Evolutionary conservation across 768 basidiomycete genomes (phyloP), one percentile per base, ranked within the genome.

Genomic region (Phylloporus sp.): DNA sequence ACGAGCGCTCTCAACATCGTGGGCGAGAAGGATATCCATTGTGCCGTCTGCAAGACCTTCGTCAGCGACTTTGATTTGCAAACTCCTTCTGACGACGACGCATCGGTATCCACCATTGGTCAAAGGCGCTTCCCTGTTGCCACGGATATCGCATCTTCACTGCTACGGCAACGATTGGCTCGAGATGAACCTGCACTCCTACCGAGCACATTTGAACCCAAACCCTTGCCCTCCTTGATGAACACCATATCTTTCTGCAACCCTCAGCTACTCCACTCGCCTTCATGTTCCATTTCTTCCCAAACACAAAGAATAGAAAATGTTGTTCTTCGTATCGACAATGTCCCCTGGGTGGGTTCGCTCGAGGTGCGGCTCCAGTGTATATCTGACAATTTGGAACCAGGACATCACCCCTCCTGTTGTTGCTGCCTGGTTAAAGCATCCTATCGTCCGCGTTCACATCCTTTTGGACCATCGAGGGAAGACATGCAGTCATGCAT

Each of bases 1-100:
- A 93, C 91, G 1, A 90, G 88, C 45, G 87, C 88, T 8, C 74
- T 93, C 46, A 93, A 93, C 58, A 92, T 92, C 46, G 91, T 91
- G 16, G 90, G 90, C 7, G 90, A 93, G 68, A 92, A 91, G 64
- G 86, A 88, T 52, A 88, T 92, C 80, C 80, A 84, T 53, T 93
- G 91, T 55, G 85, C 87, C 16, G 85, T 89, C 27, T 93, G 90
- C 70, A 84, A 84, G 59, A 68, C 67, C 35, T 78, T 80, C 29
- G 88, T 92, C 20, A 75, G 73, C 27, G 82, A 88, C 62, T 92
- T 92, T 65, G 78, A 80, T 40, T 69, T 89, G 18, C 66, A 70
- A 54, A 61, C 61, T 35, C 40, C 50, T 12, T 44, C 55, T 39
- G 63, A 70, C 28, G 67, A 71, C 9, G 65, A 64, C 24, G 53